phyloP scores from a whole-genome alignment of 352 stramenopile genomes.

The Pythium guiyangense region DNA sequence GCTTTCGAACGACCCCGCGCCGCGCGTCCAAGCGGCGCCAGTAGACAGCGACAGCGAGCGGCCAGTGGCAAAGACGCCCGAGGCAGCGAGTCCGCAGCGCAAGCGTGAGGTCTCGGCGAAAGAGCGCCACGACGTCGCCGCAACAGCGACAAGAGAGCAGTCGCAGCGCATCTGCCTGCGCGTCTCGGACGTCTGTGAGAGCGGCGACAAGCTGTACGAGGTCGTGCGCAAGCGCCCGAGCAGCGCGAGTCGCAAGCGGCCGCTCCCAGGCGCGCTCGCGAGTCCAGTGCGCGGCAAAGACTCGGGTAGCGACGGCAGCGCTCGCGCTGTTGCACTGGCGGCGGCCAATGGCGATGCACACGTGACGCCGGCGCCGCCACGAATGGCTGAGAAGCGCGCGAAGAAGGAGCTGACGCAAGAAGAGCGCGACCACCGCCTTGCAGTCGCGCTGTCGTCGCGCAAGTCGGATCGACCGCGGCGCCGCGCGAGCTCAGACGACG shows the following conservation, averaged over 20 bases:
- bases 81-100: neutral
- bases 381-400: neutral
- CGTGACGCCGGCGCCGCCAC: neutral
- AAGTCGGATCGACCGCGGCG: too few relatives aligned
- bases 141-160: neutral
- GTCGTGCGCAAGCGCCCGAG: neutral
- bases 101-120: conserved; percentile 8
- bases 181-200: neutral
- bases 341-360: neutral
- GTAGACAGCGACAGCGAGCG: too few relatives aligned
- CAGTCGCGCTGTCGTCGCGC: too few relatives aligned
- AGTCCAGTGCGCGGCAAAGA: neutral
- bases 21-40: too few relatives aligned
- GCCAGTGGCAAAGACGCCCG: too few relatives aligned
- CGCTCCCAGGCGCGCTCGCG: neutral
- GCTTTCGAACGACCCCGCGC: neutral
- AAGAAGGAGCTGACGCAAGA: conserved; percentile 4
- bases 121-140: conserved; percentile 5
- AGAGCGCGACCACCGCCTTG: too few relatives aligned
- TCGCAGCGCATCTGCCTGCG: neutral
- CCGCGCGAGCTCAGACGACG: too few relatives aligned
- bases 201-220: neutral
- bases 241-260: conserved; percentile 12
- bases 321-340: neutral
- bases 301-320: too few relatives aligned